A percentile compares a stretch with the other conserved stretches of the same genome.
Conservation (phyloP, 2,329 filamentous ascomycete genomes). For the Xylaria sp. region DNA sequence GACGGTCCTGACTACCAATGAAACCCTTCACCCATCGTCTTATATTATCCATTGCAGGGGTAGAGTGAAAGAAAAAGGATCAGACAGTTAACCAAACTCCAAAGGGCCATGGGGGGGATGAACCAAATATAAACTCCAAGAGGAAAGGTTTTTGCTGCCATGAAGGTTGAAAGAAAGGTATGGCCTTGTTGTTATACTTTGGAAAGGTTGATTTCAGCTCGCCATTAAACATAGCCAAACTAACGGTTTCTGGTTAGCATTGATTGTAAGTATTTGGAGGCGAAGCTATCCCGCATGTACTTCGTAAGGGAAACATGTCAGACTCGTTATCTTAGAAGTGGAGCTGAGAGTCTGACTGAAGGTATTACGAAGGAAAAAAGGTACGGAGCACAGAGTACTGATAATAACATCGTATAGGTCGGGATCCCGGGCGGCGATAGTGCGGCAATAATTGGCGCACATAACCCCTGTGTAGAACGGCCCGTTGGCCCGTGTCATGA, state of each 20-base stretch:
- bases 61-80: slow-evolving; percentile 9
- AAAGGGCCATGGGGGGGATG: slow-evolving; percentile 3
- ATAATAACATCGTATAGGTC: slow-evolving; percentile 10
- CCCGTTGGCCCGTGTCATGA: neutral
- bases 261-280: slow-evolving; percentile 13
- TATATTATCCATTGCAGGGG: slow-evolving; percentile 28
- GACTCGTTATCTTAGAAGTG: slow-evolving; percentile 21
- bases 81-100: slow-evolving; percentile 30
- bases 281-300: neutral
- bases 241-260: slow-evolving; percentile 25
- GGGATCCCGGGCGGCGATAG: neutral
- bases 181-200: slow-evolving; percentile 10
- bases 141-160: slow-evolving; percentile 17
- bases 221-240: slow-evolving; percentile 17
- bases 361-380: neutral
- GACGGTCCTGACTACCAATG: slow-evolving; percentile 21
- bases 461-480: neutral
- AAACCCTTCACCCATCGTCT: slow-evolving; percentile 31
- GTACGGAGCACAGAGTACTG: slow-evolving; percentile 11
- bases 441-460: slow-evolving; percentile 2
- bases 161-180: slow-evolving; percentile 23
- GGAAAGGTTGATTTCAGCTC: slow-evolving; percentile 26
- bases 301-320: slow-evolving; percentile 4
- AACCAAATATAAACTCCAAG: slow-evolving; percentile 20
- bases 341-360: slow-evolving; percentile 12